Percentiles rank a stretch among this genome's conserved stretches.
Evolutionary conservation across 2,329 filamentous ascomycete species (phyloP).

Genomic region (Helicocarpus griseus): DNA sequence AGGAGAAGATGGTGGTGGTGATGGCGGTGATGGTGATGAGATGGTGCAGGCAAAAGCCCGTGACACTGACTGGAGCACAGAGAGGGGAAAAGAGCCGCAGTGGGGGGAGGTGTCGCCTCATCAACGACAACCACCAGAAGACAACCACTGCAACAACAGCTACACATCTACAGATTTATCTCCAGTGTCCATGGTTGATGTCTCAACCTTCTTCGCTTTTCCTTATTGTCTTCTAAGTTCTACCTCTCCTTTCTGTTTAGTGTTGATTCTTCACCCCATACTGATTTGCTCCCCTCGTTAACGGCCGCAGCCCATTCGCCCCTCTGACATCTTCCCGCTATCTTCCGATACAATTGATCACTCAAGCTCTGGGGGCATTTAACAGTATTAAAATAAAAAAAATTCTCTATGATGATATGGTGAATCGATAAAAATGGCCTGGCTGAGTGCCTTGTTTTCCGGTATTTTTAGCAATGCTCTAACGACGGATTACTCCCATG

Average conservation of each 20-base stretch:
- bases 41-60: not conserved
- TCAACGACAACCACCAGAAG: not conserved
- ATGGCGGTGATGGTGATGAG: not conserved
- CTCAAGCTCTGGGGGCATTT: too few species aligned
- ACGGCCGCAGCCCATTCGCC: too few species aligned
- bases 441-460: too few species aligned
- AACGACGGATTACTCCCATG: too few species aligned
- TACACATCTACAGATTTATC: not conserved
- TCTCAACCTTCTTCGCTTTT: not conserved
- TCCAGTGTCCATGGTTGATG: too few species aligned
- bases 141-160: not conserved
- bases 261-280: too few species aligned
- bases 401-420: not conserved
- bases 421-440: too few species aligned
- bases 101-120: not conserved
- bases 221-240: too few species aligned
- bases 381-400: too few species aligned
- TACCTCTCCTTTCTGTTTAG: too few species aligned
- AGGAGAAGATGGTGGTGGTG: not conserved
- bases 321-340: not conserved
- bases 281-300: too few species aligned
- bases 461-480: too few species aligned
- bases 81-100: conserved; percentile 4
- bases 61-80: not conserved
- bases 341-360: not conserved